Evolutionary conservation across 176 grass and related monocot species (phyloP).

Genomic region (Bromus sterilis): DNA sequence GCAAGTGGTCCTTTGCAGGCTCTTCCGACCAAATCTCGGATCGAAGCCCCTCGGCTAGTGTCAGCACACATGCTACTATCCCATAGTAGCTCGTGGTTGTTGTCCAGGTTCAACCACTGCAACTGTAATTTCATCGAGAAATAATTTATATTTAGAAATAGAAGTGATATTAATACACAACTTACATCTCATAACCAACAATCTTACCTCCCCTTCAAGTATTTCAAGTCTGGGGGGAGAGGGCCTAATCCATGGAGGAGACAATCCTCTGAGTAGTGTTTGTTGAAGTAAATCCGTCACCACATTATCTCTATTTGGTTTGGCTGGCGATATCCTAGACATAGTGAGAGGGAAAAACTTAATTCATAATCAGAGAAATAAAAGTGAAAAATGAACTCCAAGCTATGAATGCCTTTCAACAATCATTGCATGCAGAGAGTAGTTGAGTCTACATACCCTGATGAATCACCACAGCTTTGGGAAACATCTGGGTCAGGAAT

Average conservation of each 20-base stretch:
- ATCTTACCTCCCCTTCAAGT: slow-evolving; percentile 84
- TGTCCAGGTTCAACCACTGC: slow-evolving; percentile 83
- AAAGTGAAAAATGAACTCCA: slow-evolving; percentile 12
- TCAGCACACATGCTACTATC: slow-evolving; percentile 90
- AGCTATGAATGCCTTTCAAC: not conserved
- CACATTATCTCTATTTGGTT: slow-evolving; percentile 62
- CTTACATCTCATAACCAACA: not conserved
- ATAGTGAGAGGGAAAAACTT: slow-evolving; percentile 27
- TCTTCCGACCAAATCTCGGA: slow-evolving; percentile 79
- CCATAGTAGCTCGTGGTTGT: slow-evolving; percentile 85
- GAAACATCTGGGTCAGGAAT: slow-evolving; percentile 81
- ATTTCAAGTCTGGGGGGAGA: slow-evolving; percentile 80
- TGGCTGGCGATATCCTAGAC: slow-evolving; percentile 36
- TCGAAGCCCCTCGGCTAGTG: slow-evolving; percentile 59
- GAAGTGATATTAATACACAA: not conserved
- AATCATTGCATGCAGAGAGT: not conserved
- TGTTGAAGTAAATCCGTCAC: slow-evolving; percentile 65
- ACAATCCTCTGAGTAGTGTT: slow-evolving; percentile 43
- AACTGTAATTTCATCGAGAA: slow-evolving; percentile 49
- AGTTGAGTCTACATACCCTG: slow-evolving; percentile 53
- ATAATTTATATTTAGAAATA: slow-evolving; percentile 13
- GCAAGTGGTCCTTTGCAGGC: slow-evolving; percentile 76
- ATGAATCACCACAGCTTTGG: slow-evolving; percentile 41
- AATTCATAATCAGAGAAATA: slow-evolving; percentile 1
- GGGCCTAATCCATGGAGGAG: slow-evolving; percentile 80